These are phyloP conservation scores for Cryphonectria nitschkei DNA, from an alignment of 2,329 filamentous ascomycete species.

Conservation along the genomic window DNA sequence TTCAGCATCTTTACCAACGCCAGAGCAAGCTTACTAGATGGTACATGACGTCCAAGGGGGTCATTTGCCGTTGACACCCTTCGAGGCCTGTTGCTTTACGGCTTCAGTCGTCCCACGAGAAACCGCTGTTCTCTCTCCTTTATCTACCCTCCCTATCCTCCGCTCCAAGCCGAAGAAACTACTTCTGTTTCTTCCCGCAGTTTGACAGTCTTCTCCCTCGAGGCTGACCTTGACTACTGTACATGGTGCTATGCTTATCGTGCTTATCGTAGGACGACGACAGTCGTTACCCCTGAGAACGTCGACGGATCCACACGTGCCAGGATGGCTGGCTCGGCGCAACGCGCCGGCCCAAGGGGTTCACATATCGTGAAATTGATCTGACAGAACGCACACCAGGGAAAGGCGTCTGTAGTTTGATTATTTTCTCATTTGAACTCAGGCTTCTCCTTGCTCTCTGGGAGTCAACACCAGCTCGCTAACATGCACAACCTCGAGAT, in stretches of 20 bases:
- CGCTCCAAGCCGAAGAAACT: no score
- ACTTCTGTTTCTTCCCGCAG: not conserved
- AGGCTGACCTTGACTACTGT: not conserved
- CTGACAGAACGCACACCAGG: not conserved
- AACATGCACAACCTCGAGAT: constrained; percentile 40
- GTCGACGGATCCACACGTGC: constrained; percentile 22
- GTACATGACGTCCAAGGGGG: not conserved
- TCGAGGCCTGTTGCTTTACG: not conserved
- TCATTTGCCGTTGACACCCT: not conserved
- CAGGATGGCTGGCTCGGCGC: constrained; percentile 22
- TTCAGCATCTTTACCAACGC: not conserved
- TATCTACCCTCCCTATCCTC: not conserved
- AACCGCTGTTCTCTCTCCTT: not conserved
- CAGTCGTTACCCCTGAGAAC: constrained; percentile 19
- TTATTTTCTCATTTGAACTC: not conserved
- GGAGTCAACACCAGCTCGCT: not conserved
- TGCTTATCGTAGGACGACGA: constrained; percentile 21
- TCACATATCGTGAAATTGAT: not conserved
- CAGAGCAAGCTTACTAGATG: not conserved
- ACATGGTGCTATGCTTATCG: not conserved
- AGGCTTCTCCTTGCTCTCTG: not conserved
- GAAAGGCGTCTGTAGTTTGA: not conserved
- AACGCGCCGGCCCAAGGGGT: constrained; percentile 1
- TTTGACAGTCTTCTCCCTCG: not conserved
- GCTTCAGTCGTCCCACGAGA: not conserved